Evolutionary conservation across 805 yeast genomes (phyloP), one percentile per base, ranked within the genome.

Genomic region (Candida multigemmis): DNA sequence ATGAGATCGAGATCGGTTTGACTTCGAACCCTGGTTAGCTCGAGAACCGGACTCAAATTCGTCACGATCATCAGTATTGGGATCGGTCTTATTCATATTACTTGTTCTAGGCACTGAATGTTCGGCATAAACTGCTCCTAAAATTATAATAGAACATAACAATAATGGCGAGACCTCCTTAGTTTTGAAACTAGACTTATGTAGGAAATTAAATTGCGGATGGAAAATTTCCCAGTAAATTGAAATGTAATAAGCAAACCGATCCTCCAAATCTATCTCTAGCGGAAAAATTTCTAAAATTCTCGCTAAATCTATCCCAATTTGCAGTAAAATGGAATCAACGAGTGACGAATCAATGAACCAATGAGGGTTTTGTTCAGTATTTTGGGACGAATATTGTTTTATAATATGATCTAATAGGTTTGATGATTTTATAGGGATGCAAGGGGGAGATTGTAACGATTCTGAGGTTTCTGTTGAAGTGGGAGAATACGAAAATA

Each of bases 181-280:
- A 1, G 79, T 67, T 21, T 53, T 56, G 34, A 77, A 77, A 4
- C 81, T 65, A 3, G 79, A 76, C 26, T 58, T 56, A 42, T 76
- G 84, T 14, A 77, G 47, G 20, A 76, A 56, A 2, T 80, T 68
- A 33, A 69, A 71, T 36, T 74, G 70, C 0, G 74, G 71, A 40
- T 75, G 78, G 40, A 72, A 74, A 9, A 64, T 58, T 19, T 53
- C 50, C 84, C 84, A 77, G 42, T 72, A 77, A 6, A 40, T 51
- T 34, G 42, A 56, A 20, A 50, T 37, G 38, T 46, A 50, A 46
- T 56, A 47, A 10, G 69, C 43, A 28, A 64, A 36, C 26, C 64
- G 27, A 35, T 51, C 52, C 34, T 57, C 50, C 17, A 48, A 48
- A 32, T 12, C 31, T 24, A 35, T 35, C 16, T 31, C 54, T 34